Evolutionary conservation across 441 rosid species (phyloP).

Genomic region (Gossypium gossypioides): DNA sequence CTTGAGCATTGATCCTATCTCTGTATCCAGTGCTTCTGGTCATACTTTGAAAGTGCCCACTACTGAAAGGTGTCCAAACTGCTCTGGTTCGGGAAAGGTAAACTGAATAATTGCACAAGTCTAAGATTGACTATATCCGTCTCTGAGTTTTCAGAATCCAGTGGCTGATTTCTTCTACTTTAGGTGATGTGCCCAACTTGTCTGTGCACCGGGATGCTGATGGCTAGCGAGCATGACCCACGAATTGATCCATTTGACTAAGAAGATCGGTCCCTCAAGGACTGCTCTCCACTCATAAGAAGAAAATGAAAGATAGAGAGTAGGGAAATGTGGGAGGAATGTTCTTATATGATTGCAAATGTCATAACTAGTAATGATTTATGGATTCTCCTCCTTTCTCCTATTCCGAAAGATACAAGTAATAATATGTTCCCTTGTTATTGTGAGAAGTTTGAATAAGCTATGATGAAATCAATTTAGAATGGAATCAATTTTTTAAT

Average conservation of each 20-base stretch:
- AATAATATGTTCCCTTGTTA: neutral
- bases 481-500: neutral
- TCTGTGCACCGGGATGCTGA: conserved; percentile 64
- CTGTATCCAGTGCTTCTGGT: conserved; percentile 38
- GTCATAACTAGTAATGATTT: neutral
- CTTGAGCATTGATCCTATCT: conserved; percentile 50
- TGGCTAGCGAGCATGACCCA: conserved; percentile 70
- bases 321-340: neutral
- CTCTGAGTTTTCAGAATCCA: neutral
- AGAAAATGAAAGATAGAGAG: neutral
- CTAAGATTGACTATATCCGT: neutral
- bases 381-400: neutral
- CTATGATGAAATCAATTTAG: neutral
- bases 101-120: neutral
- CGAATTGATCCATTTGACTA: conserved; percentile 62
- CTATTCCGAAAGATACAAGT: neutral
- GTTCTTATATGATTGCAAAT: neutral
- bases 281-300: neutral
- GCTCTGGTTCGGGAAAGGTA: conserved; percentile 97
- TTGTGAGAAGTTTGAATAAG: neutral
- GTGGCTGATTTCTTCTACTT: conserved; percentile 7
- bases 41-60: conserved; percentile 46
- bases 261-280: neutral
- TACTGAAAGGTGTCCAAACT: conserved; percentile 59
- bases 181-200: conserved; percentile 81